Evolutionary conservation across 768 basidiomycete species (phyloP).

Genomic region (Coprinopsis marcescibilis): DNA sequence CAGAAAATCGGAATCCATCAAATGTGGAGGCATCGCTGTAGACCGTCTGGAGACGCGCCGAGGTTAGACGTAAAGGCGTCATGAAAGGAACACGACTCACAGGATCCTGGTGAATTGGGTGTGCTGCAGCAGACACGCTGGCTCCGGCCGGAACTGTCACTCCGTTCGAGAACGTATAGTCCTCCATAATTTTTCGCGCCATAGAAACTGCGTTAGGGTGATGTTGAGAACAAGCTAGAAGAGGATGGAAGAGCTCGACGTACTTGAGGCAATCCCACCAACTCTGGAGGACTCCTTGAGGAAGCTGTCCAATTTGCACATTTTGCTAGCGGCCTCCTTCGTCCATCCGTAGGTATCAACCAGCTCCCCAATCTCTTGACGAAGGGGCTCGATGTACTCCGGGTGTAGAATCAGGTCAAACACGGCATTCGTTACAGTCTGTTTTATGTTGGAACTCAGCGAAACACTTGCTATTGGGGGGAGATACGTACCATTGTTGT

Average conservation of each 20-base stretch:
- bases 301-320: constrained; percentile 13
- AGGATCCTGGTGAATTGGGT: background rate
- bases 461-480: background rate
- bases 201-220: background rate
- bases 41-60: no score
- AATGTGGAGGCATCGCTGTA: no score
- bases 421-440: constrained; percentile 33
- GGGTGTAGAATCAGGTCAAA: constrained; percentile 31
- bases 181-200: background rate
- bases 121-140: background rate
- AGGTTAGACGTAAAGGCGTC: no score
- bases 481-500: constrained; percentile 31
- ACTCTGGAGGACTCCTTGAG: constrained; percentile 13
- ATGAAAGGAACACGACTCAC: background rate
- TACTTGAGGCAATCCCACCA: constrained; percentile 7
- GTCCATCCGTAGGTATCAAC: constrained; percentile 31
- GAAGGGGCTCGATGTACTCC: constrained; percentile 27
- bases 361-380: constrained; percentile 38
- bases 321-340: constrained; percentile 9
- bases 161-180: background rate
- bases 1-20: no score
- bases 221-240: background rate
- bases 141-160: background rate
- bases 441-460: background rate
- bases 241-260: background rate